phyloP scores from a whole-genome alignment of 192 early-diverging fungal species.

The Umbelopsis isabellina region DNA sequence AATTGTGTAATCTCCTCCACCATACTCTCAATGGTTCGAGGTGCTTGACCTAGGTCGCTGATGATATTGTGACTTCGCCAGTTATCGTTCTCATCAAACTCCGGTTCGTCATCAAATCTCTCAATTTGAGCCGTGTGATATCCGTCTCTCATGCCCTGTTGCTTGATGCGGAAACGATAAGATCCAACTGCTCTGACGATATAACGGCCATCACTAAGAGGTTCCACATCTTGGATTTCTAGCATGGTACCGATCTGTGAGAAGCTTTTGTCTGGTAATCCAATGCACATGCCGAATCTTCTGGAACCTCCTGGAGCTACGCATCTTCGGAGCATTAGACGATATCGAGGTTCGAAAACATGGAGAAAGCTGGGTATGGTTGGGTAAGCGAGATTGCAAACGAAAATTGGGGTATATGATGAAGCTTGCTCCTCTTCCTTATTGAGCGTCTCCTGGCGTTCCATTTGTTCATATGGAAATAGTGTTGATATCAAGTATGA shows the following conservation, averaged over 20 bases:
- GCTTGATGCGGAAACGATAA: slow-evolving; percentile 46
- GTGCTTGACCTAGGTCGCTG: not conserved
- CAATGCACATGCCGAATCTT: slow-evolving; percentile 59
- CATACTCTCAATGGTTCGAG: not conserved
- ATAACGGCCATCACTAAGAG: slow-evolving; percentile 52
- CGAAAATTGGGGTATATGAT: slow-evolving; percentile 59
- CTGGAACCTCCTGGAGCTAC: slow-evolving; percentile 43
- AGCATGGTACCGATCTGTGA: slow-evolving; percentile 54
- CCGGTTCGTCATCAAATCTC: slow-evolving; percentile 43
- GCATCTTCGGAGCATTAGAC: slow-evolving; percentile 57
- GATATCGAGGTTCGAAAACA: slow-evolving; percentile 69
- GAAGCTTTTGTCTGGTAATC: slow-evolving; percentile 32
- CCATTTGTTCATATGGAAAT: slow-evolving; percentile 21
- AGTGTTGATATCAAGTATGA: slow-evolving; percentile 22
- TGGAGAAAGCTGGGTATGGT: slow-evolving; percentile 61
- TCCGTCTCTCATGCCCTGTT: slow-evolving; percentile 45
- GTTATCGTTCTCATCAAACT: slow-evolving; percentile 32
- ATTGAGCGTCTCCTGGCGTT: slow-evolving; percentile 25
- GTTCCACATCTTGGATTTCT: slow-evolving; percentile 46
- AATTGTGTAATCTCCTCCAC: not conserved
- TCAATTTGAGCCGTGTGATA: slow-evolving; percentile 54
- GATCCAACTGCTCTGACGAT: slow-evolving; percentile 56
- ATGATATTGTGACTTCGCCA: slow-evolving; percentile 34
- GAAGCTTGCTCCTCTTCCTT: slow-evolving; percentile 23
- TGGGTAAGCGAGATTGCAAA: slow-evolving; percentile 61